Conservation (phyloP, 305 asterid species). For the Striga hermonthica region DNA sequence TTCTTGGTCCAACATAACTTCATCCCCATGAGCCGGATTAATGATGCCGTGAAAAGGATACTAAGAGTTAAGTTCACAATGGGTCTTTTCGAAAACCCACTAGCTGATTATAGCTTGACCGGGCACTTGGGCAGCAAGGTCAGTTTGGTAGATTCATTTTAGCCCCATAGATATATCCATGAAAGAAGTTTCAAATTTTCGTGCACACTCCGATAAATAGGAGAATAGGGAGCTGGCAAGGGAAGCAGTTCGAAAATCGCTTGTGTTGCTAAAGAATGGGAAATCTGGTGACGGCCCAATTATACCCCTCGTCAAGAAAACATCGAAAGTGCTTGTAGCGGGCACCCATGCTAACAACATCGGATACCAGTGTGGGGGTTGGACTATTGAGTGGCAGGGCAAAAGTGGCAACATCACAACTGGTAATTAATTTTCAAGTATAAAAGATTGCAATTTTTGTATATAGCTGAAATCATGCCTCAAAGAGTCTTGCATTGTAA, state of each 20-base stretch:
- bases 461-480: too few species aligned
- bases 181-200: background rate
- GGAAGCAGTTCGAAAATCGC: slow-evolving; percentile 61
- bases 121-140: slow-evolving; percentile 50
- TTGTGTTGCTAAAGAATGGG: slow-evolving; percentile 57
- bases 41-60: slow-evolving; percentile 57
- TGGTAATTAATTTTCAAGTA: background rate
- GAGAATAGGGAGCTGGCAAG: slow-evolving; percentile 54
- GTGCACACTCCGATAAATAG: slow-evolving; percentile 25
- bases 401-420: slow-evolving; percentile 42
- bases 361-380: slow-evolving; percentile 59
- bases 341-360: slow-evolving; percentile 50
- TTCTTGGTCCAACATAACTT: slow-evolving; percentile 42
- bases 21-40: slow-evolving; percentile 49
- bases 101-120: slow-evolving; percentile 53
- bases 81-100: slow-evolving; percentile 56
- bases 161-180: background rate
- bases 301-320: slow-evolving; percentile 49
- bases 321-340: slow-evolving; percentile 45
- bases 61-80: slow-evolving; percentile 52
- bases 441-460: too few species aligned
- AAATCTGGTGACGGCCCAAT: slow-evolving; percentile 43
- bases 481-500: slow-evolving; percentile 10
- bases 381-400: slow-evolving; percentile 64
- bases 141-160: background rate